A percentile compares a stretch with the other conserved stretches of the same genome.
These are phyloP conservation scores for Platanthera guangdongensis DNA, from an alignment of 106 monocot genomes.

Conservation along the genomic window DNA sequence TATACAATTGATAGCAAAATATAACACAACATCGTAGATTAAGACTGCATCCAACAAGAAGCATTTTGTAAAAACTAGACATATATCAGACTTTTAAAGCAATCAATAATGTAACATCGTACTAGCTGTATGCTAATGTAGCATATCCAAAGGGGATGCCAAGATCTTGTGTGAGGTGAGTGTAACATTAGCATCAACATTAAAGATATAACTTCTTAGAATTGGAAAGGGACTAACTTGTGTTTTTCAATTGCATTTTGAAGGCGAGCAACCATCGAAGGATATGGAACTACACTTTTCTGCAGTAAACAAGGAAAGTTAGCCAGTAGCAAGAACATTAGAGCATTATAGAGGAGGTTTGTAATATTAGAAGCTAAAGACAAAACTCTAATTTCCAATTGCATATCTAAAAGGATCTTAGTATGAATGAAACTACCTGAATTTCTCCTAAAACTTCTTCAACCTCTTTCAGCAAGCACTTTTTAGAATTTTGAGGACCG, in stretches of 20 bases:
- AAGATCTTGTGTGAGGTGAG: not conserved
- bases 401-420: not conserved
- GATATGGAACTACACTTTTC: slow-evolving; percentile 34
- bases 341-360: not conserved
- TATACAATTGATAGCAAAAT: not conserved
- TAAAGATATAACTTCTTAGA: not conserved
- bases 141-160: not conserved
- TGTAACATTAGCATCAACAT: not conserved
- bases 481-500: slow-evolving; percentile 20
- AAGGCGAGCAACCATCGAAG: slow-evolving; percentile 40
- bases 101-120: not conserved
- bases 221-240: slow-evolving; percentile 30
- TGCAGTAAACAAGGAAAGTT: slow-evolving; percentile 25
- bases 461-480: slow-evolving; percentile 37
- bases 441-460: slow-evolving; percentile 46
- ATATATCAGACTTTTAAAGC: not conserved
- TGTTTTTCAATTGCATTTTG: slow-evolving; percentile 49
- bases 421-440: slow-evolving; percentile 25
- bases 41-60: not conserved
- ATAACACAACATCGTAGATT: not conserved
- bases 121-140: not conserved
- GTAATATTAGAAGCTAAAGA: not conserved
- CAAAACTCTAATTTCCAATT: not conserved
- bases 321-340: not conserved
- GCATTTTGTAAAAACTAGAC: not conserved